A percentile compares a stretch with the other conserved stretches of the same genome.
phyloP scores from a whole-genome alignment of 2,329 filamentous ascomycete genomes.

The Cladorrhinum sp. region DNA sequence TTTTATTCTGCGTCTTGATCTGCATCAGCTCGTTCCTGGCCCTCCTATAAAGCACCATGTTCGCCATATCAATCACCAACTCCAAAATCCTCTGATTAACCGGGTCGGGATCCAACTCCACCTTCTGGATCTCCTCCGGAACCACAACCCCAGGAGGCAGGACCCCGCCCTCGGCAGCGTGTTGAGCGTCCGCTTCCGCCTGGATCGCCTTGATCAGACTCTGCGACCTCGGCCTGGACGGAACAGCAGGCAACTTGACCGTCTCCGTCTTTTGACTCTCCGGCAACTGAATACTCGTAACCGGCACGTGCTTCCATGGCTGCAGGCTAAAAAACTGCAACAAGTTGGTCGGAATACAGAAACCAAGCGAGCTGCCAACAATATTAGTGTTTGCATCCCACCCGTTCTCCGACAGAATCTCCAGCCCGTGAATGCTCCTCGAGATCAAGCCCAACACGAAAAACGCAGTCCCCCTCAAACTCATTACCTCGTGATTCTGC shows the following conservation, averaged over 20 bases:
- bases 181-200: constrained; percentile 19
- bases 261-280: constrained; percentile 52
- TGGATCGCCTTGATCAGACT: constrained; percentile 34
- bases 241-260: constrained; percentile 41
- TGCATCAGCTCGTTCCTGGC: constrained; percentile 77
- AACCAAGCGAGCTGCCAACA: constrained; percentile 77
- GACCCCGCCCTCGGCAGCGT: constrained; percentile 4
- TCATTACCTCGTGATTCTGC: constrained; percentile 84
- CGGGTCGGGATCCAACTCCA: constrained; percentile 40
- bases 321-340: constrained; percentile 71
- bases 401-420: constrained; percentile 82
- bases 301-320: constrained; percentile 54
- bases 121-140: constrained; percentile 27
- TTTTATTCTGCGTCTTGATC: constrained; percentile 70
- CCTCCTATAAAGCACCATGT: constrained; percentile 87
- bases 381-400: constrained; percentile 91
- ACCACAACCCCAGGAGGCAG: constrained; percentile 1
- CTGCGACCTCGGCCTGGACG: constrained; percentile 38
- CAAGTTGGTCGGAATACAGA: constrained; percentile 80
- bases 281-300: constrained; percentile 47
- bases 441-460: constrained; percentile 94
- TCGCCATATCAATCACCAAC: constrained; percentile 82
- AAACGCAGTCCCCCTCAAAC: constrained; percentile 89
- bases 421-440: constrained; percentile 83
- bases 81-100: constrained; percentile 76